A percentile compares a stretch with the other conserved stretches of the same genome.
Conservation (phyloP, 1,284 basidiomycete genomes). For the Termitomyces sp. region DNA sequence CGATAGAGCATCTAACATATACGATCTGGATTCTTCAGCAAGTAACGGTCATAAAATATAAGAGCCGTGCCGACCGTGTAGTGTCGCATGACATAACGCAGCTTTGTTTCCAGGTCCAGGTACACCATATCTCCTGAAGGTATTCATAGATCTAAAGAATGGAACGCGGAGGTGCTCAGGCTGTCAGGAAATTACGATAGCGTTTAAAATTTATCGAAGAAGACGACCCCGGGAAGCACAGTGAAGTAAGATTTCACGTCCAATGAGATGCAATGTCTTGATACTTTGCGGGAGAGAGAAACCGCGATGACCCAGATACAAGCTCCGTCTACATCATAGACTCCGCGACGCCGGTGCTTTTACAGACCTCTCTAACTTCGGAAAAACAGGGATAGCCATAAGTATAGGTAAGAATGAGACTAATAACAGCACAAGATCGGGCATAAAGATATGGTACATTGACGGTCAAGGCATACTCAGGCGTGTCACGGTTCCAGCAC, state of each 20-base stretch:
- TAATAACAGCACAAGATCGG: constrained; percentile 7
- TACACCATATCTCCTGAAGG: too few species aligned
- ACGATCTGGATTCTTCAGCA: background rate
- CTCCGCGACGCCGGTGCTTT: constrained; percentile 5
- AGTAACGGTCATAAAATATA: background rate
- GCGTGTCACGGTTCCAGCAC: constrained; percentile 62
- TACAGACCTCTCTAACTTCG: constrained; percentile 1
- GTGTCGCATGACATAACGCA: background rate
- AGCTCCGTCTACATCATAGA: background rate
- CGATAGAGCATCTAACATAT: background rate
- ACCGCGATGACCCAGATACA: background rate
- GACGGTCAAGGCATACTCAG: constrained; percentile 40
- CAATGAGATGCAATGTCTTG: background rate
- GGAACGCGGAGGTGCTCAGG: background rate
- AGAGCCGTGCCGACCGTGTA: background rate
- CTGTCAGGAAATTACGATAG: background rate
- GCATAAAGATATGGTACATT: constrained; percentile 11
- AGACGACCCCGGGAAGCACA: background rate
- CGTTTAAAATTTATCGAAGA: background rate
- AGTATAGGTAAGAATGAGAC: too few species aligned
- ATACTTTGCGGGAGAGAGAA: background rate
- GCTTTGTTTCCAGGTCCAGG: too few species aligned
- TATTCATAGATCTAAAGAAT: background rate
- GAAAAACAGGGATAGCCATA: too few species aligned
- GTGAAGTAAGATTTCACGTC: background rate